Evolutionary conservation across 306 rosid species (phyloP).

Genomic region (Cucurbita ficifolia): DNA sequence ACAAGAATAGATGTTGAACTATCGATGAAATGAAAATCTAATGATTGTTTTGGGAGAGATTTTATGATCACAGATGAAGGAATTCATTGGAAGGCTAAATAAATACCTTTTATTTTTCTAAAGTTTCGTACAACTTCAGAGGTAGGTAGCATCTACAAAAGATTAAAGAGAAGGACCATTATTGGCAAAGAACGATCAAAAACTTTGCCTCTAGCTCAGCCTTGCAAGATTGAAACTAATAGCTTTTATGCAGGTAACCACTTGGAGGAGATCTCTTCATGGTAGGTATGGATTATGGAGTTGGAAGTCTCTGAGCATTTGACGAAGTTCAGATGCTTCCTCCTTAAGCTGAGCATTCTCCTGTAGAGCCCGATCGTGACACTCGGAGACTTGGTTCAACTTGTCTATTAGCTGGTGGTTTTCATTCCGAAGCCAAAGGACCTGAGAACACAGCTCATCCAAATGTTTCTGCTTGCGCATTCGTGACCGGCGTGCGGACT

Average conservation of each 20-base stretch:
- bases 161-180: not conserved
- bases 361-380: slow-evolving; percentile 40
- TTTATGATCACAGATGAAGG: not conserved
- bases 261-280: slow-evolving; percentile 35
- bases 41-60: not conserved
- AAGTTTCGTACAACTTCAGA: not conserved
- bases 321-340: slow-evolving; percentile 60
- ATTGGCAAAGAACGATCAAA: not conserved
- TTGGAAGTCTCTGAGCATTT: slow-evolving; percentile 51
- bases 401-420: slow-evolving; percentile 59
- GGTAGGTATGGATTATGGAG: slow-evolving; percentile 39
- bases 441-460: slow-evolving; percentile 94
- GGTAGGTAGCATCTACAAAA: not conserved
- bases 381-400: slow-evolving; percentile 50
- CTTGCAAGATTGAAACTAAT: slow-evolving; percentile 18
- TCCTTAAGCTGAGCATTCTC: slow-evolving; percentile 69
- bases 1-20: not conserved
- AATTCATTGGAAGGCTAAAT: not conserved
- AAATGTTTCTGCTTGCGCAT: slow-evolving; percentile 89
- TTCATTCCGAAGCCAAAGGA: slow-evolving; percentile 75
- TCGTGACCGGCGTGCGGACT: slow-evolving; percentile 80
- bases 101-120: slow-evolving; percentile 1
- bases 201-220: slow-evolving; percentile 10
- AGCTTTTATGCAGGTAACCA: slow-evolving; percentile 17
- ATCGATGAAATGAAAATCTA: not conserved